Conservation (phyloP, 352 stramenopile genomes). For the Phytophthora fragariae region DNA sequence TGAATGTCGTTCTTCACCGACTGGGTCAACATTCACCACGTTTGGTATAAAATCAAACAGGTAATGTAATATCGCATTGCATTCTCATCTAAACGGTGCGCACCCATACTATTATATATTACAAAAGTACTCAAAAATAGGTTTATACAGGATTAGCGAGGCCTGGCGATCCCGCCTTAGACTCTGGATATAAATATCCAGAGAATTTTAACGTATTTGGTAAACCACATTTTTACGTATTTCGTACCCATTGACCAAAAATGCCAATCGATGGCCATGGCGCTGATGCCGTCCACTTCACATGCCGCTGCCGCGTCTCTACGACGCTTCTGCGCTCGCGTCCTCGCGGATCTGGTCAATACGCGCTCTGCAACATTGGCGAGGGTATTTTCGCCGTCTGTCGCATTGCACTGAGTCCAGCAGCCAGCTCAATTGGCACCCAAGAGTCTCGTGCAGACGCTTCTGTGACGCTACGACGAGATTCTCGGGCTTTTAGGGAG, state of each 20-base stretch:
- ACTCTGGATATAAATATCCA: too few species aligned
- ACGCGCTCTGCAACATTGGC: constrained; percentile 39
- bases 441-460: constrained; percentile 19
- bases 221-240: neutral
- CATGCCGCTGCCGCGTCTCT: constrained; percentile 62
- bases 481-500: constrained; percentile 27
- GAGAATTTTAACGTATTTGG: too few species aligned
- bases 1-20: too few species aligned
- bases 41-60: too few species aligned
- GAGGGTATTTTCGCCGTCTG: constrained; percentile 44
- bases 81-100: too few species aligned
- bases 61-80: too few species aligned
- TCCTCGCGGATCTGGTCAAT: constrained; percentile 45
- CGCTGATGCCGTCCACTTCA: constrained; percentile 54
- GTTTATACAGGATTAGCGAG: too few species aligned
- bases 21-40: too few species aligned
- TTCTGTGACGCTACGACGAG: constrained; percentile 42
- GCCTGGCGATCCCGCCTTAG: too few species aligned
- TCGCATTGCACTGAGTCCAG: constrained; percentile 45
- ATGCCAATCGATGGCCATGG: constrained; percentile 31
- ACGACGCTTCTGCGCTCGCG: constrained; percentile 37
- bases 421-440: neutral
- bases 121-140: too few species aligned
- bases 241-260: neutral
- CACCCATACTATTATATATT: too few species aligned